Conservation (phyloP, 2,329 filamentous ascomycete species). For the Cryphonectria japonica region DNA sequence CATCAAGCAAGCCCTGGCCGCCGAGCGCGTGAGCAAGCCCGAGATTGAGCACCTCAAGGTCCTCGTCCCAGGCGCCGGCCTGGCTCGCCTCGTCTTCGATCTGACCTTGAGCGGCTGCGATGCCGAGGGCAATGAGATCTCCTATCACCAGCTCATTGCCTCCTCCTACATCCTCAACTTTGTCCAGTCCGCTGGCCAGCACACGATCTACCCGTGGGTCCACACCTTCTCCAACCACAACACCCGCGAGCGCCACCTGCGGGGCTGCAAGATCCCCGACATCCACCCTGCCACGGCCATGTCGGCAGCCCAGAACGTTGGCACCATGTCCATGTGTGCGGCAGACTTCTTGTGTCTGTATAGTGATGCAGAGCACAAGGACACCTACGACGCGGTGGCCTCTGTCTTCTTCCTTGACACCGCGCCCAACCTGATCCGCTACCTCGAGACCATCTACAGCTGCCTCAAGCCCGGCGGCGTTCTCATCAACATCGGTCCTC, state of each 20-base stretch:
- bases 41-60: slow-evolving; percentile 57
- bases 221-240: slow-evolving; percentile 86
- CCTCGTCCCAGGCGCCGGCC: slow-evolving; percentile 85
- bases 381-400: slow-evolving; percentile 77
- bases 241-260: slow-evolving; percentile 74
- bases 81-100: slow-evolving; percentile 89
- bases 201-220: slow-evolving; percentile 83
- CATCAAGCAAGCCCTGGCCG: slow-evolving; percentile 65
- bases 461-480: slow-evolving; percentile 79
- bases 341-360: slow-evolving; percentile 94
- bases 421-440: slow-evolving; percentile 87
- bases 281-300: slow-evolving; percentile 69
- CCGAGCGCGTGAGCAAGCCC: slow-evolving; percentile 44
- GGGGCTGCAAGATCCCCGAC: slow-evolving; percentile 76
- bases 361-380: slow-evolving; percentile 61
- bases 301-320: slow-evolving; percentile 42
- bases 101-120: slow-evolving; percentile 73
- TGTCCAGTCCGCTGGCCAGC: slow-evolving; percentile 62
- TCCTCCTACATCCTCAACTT: slow-evolving; percentile 77
- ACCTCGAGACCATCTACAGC: slow-evolving; percentile 80
- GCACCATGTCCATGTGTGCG: slow-evolving; percentile 88
- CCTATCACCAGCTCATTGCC: slow-evolving; percentile 92
- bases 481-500: slow-evolving; percentile 86
- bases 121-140: slow-evolving; percentile 92
- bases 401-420: slow-evolving; percentile 98